These are phyloP conservation scores for Phytophthora crassamura DNA, from an alignment of 352 stramenopile species.

Conservation along the genomic window DNA sequence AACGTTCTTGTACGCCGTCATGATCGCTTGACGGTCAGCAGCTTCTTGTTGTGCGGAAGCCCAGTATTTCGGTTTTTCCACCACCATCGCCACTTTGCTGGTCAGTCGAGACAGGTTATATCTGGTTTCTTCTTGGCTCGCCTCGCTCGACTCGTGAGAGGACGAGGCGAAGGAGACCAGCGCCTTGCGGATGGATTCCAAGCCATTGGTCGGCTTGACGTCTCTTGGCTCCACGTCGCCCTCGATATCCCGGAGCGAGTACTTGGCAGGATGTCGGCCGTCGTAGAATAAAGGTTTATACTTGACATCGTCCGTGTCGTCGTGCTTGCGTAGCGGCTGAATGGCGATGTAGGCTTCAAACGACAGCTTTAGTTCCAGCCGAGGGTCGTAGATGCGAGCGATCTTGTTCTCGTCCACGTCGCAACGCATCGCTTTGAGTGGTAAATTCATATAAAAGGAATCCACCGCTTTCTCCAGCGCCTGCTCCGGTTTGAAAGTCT, in stretches of 20 bases:
- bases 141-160: slow-evolving; percentile 22
- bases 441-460: slow-evolving; percentile 64
- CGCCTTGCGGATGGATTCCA: slow-evolving; percentile 33
- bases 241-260: slow-evolving; percentile 31
- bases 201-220: slow-evolving; percentile 25
- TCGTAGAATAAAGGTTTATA: slow-evolving; percentile 47
- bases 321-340: slow-evolving; percentile 36
- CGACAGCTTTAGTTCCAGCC: slow-evolving; percentile 48
- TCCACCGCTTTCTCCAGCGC: slow-evolving; percentile 67
- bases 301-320: slow-evolving; percentile 33
- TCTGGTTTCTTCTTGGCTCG: slow-evolving; percentile 9
- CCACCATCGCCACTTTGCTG: slow-evolving; percentile 34
- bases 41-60: slow-evolving; percentile 22
- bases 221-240: slow-evolving; percentile 23
- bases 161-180: slow-evolving; percentile 26
- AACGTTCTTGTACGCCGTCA: slow-evolving; percentile 27
- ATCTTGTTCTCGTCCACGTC: slow-evolving; percentile 45
- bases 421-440: slow-evolving; percentile 44
- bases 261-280: slow-evolving; percentile 38
- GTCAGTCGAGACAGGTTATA: slow-evolving; percentile 23
- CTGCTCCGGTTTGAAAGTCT: slow-evolving; percentile 64
- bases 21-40: slow-evolving; percentile 21
- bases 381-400: slow-evolving; percentile 47
- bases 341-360: slow-evolving; percentile 51
- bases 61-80: slow-evolving; percentile 45